These are phyloP conservation scores for Wakefieldia striispora DNA, from an alignment of 768 basidiomycete genomes.

Conservation along the genomic window DNA sequence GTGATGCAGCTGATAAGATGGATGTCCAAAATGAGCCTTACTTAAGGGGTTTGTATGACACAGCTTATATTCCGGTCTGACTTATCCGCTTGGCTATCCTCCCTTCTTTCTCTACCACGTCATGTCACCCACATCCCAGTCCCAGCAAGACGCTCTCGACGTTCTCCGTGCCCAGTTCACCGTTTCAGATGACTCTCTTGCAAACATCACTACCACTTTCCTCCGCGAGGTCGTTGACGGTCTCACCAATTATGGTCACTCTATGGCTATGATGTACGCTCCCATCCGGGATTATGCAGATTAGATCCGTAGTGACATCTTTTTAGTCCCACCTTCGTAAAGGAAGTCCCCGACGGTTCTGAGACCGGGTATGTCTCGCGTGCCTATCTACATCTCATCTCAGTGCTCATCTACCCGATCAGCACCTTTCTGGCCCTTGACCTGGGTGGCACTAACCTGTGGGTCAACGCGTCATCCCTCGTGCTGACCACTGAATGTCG, in stretches of 20 bases:
- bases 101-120: constrained; percentile 21
- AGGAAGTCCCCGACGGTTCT: constrained; percentile 90
- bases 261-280: constrained; percentile 90
- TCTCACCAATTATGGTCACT: constrained; percentile 64
- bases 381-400: neutral
- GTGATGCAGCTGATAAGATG: no score
- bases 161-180: constrained; percentile 73
- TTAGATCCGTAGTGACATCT: neutral
- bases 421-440: constrained; percentile 97
- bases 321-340: constrained; percentile 86
- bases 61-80: neutral
- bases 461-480: constrained; percentile 30
- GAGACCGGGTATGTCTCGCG: constrained; percentile 75
- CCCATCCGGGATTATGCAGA: neutral
- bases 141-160: constrained; percentile 52
- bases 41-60: no score
- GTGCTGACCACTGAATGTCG: neutral
- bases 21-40: no score
- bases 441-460: constrained; percentile 98
- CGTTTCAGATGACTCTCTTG: constrained; percentile 57
- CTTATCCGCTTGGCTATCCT: neutral
- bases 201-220: constrained; percentile 74
- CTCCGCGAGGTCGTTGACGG: constrained; percentile 78
- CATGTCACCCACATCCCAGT: constrained; percentile 39
- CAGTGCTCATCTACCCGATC: constrained; percentile 11